Evolutionary conservation across 805 yeast genomes (phyloP).

Genomic region (Pichia paraexigua): DNA sequence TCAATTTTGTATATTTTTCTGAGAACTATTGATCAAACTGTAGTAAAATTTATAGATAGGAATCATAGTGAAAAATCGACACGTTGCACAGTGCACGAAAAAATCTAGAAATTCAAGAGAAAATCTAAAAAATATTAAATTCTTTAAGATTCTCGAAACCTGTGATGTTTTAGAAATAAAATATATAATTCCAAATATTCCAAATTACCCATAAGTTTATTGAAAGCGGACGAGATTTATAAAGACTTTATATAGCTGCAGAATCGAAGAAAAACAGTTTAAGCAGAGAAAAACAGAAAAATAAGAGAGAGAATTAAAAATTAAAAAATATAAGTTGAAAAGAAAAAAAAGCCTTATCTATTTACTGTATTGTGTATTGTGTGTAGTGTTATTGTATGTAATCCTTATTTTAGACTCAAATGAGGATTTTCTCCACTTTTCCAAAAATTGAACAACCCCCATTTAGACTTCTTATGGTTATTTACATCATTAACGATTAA

Average conservation of each 20-base stretch:
- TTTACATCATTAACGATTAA: slow-evolving; percentile 6
- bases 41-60: too few relatives aligned
- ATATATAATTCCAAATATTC: too few relatives aligned
- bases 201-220: too few relatives aligned
- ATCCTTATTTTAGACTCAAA: background rate
- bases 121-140: too few relatives aligned
- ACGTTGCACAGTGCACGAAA: background rate
- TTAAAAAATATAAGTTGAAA: background rate
- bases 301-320: background rate
- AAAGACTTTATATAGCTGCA: too few relatives aligned
- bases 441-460: slow-evolving; percentile 3
- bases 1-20: background rate
- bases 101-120: too few relatives aligned
- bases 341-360: background rate
- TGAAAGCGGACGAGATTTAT: too few relatives aligned
- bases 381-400: background rate
- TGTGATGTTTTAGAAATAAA: too few relatives aligned
- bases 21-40: background rate
- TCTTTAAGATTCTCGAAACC: too few relatives aligned
- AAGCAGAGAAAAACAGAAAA: background rate
- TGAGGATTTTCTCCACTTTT: slow-evolving; percentile 6
- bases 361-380: background rate
- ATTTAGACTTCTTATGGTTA: background rate
- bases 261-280: too few relatives aligned
- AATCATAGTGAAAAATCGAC: background rate